phyloP scores from a whole-genome alignment of 164 flowering plant genomes.

The Cinnamomum micranthum region DNA sequence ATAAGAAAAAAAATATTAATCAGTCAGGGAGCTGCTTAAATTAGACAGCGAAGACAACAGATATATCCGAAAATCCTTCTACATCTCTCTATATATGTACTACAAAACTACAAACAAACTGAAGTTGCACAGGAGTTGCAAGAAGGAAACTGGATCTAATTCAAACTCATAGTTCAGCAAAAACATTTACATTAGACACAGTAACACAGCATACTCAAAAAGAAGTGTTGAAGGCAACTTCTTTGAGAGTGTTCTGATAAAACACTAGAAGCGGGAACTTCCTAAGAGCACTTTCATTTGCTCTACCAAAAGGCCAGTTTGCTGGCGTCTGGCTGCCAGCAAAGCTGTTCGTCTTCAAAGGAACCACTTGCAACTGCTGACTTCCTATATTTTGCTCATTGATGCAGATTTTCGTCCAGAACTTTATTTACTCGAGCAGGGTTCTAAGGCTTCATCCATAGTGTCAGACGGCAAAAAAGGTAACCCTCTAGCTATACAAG shows the following conservation, averaged over 20 bases:
- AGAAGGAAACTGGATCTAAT: conserved; percentile 1
- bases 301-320: conserved; percentile 30
- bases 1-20: no score
- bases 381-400: conserved; percentile 34
- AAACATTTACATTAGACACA: conserved; percentile 11
- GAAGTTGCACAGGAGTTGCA: neutral
- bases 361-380: conserved; percentile 21
- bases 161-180: conserved; percentile 3
- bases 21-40: no score
- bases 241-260: conserved; percentile 7
- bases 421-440: conserved; percentile 26
- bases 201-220: conserved; percentile 12
- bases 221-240: conserved; percentile 13
- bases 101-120: neutral
- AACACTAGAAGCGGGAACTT: conserved; percentile 13
- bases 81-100: neutral
- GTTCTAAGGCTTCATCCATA: conserved; percentile 26
- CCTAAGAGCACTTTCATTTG: conserved; percentile 43
- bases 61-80: no score
- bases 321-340: conserved; percentile 28
- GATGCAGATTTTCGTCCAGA: conserved; percentile 33
- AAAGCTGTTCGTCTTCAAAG: conserved; percentile 36
- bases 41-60: no score
- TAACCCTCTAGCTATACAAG: conserved; percentile 27
- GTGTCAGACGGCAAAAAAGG: conserved; percentile 34